Evolutionary conservation across 1,284 basidiomycete species (phyloP).

Genomic region (Fistulina hepatica): DNA sequence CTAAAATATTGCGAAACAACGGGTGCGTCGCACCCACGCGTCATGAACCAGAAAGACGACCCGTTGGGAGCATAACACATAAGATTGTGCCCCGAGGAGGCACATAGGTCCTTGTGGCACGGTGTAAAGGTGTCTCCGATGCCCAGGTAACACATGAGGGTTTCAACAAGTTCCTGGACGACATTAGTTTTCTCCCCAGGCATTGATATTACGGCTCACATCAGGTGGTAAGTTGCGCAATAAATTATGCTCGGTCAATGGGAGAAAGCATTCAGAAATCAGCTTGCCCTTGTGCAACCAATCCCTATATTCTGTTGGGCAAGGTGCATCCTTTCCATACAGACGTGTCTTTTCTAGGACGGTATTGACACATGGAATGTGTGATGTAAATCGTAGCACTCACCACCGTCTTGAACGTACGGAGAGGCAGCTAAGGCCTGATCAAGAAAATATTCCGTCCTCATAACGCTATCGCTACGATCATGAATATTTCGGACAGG

Average conservation of each 20-base stretch:
- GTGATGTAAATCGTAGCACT: not conserved
- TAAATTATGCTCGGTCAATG: constrained; percentile 40
- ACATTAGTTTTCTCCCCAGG: constrained; percentile 1
- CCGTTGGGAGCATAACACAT: constrained; percentile 65
- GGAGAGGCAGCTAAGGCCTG: constrained; percentile 26
- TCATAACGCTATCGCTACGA: constrained; percentile 34
- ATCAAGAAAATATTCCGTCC: constrained; percentile 34
- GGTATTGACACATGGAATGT: too few species aligned
- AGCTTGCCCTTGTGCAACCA: constrained; percentile 39
- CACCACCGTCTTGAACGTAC: constrained; percentile 31
- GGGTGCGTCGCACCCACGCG: constrained; percentile 41
- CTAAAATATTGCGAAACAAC: constrained; percentile 49
- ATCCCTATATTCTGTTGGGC: constrained; percentile 48
- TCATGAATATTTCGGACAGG: constrained; percentile 43
- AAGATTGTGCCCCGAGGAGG: constrained; percentile 68
- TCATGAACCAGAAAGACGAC: constrained; percentile 78
- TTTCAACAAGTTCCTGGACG: constrained; percentile 47
- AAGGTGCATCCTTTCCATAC: constrained; percentile 66
- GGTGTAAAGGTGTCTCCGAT: constrained; percentile 68
- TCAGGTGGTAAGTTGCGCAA: constrained; percentile 38
- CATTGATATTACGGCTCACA: constrained; percentile 24
- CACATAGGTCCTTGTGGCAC: constrained; percentile 71
- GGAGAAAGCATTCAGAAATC: constrained; percentile 41
- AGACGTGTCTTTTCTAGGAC: constrained; percentile 45
- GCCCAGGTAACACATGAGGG: constrained; percentile 71